Percentiles rank a stretch among this genome's conserved stretches.
Evolutionary conservation across 2,329 filamentous ascomycete genomes (phyloP).

Genomic region (Sclerotinia borealis): DNA sequence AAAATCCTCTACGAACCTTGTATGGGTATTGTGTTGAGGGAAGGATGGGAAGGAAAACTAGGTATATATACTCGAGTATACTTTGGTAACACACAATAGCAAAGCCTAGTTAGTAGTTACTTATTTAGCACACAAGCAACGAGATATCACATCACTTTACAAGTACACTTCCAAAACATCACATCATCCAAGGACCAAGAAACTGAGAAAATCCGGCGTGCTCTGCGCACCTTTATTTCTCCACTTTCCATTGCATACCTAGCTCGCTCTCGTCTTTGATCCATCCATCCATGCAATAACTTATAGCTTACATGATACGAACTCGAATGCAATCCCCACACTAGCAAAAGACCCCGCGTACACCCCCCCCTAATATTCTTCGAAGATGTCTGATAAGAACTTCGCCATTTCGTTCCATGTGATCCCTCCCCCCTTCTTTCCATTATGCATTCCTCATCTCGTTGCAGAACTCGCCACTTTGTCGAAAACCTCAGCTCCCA

Average conservation of each 20-base stretch:
- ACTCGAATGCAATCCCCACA: constrained; percentile 1
- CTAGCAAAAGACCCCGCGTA: constrained; percentile 7
- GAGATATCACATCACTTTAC: not conserved
- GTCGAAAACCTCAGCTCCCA: not conserved
- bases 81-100: too few relatives aligned
- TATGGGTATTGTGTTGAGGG: too few relatives aligned
- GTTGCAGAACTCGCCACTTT: constrained; percentile 3
- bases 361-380: not conserved
- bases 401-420: not conserved
- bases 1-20: too few relatives aligned
- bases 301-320: constrained; percentile 9
- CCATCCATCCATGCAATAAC: constrained; percentile 5
- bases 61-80: too few relatives aligned
- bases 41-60: too few relatives aligned
- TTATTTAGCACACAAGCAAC: not conserved
- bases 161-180: too few relatives aligned
- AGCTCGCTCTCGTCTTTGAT: not conserved
- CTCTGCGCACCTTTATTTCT: constrained; percentile 5
- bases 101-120: not conserved
- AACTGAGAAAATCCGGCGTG: not conserved
- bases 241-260: not conserved
- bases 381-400: not conserved
- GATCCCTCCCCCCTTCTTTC: not conserved
- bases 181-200: not conserved
- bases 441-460: not conserved